These are phyloP conservation scores for Gryganskiella cystojenkinii DNA, from an alignment of 192 early-diverging fungal genomes.

Conservation along the genomic window DNA sequence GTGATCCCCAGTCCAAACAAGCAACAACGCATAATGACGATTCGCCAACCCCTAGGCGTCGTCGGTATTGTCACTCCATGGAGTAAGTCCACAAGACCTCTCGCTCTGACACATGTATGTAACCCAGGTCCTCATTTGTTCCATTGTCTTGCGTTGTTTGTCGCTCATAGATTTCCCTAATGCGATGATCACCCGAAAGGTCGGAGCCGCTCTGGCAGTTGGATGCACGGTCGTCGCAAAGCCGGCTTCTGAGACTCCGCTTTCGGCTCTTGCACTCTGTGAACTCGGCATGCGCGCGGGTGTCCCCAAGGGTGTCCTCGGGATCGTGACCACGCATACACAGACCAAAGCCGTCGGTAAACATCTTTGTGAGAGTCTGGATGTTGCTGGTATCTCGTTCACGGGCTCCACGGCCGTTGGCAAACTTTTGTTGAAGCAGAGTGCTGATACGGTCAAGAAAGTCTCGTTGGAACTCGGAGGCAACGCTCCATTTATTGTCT, in stretches of 20 bases:
- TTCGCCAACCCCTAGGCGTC: constrained; percentile 85
- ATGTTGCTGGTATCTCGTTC: constrained; percentile 78
- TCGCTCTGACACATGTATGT: too few species aligned
- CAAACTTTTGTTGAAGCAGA: constrained; percentile 70
- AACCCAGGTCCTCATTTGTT: too few species aligned
- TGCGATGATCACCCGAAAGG: constrained; percentile 86
- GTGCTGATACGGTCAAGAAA: constrained; percentile 75
- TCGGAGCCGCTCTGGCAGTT: constrained; percentile 79
- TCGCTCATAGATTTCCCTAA: constrained; percentile 74
- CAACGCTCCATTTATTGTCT: constrained; percentile 84
- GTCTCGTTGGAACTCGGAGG: constrained; percentile 87
- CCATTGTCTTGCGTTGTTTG: too few species aligned
- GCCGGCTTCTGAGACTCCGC: constrained; percentile 68
- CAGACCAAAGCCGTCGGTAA: constrained; percentile 67
- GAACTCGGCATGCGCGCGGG: constrained; percentile 67
- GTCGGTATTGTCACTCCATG: constrained; percentile 79
- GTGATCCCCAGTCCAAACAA: constrained; percentile 71
- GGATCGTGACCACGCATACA: constrained; percentile 68
- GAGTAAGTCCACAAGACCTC: constrained; percentile 57
- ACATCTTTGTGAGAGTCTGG: constrained; percentile 65
- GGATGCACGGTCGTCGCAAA: constrained; percentile 83
- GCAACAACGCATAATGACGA: constrained; percentile 68
- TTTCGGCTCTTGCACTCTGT: constrained; percentile 62
- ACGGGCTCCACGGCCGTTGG: constrained; percentile 84
- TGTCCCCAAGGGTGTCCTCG: constrained; percentile 77